Conservation (phyloP, 2,329 filamentous ascomycete genomes). For the Pestalotiopsis sp. region DNA sequence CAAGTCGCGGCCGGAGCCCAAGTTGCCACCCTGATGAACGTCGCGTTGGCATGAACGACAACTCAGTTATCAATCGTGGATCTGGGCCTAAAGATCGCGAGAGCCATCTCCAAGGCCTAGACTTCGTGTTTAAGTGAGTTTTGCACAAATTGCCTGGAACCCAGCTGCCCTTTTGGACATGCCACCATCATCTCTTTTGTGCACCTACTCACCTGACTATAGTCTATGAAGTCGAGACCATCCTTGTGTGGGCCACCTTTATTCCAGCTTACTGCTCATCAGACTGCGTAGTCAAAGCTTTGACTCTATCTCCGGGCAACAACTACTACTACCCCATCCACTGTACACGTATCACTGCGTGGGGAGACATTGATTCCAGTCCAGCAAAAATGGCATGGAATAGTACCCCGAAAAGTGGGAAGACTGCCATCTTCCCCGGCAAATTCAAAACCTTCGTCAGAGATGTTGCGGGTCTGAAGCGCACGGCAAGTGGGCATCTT, state of each 20-base stretch:
- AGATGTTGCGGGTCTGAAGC: conserved; percentile 25
- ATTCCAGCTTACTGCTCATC: background rate
- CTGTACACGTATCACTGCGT: background rate
- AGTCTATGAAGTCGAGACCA: conserved; percentile 1
- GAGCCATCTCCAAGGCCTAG: background rate
- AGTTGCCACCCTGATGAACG: background rate
- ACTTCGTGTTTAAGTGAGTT: background rate
- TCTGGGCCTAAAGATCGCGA: background rate
- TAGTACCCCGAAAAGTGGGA: conserved; percentile 13
- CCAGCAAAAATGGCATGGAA: conserved; percentile 16
- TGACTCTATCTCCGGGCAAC: background rate
- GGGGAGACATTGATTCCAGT: background rate
- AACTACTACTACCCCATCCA: background rate
- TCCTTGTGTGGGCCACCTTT: background rate
- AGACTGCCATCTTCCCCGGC: conserved; percentile 20
- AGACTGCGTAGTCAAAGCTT: background rate
- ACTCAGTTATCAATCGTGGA: background rate
- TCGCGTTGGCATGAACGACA: background rate
- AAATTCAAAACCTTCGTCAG: conserved; percentile 27
- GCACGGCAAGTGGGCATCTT: conserved; percentile 14
- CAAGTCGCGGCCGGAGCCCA: background rate
- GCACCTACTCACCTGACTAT: background rate
- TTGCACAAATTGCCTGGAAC: background rate
- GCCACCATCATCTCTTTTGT: background rate
- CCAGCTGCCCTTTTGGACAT: background rate